Base-by-base conservation (phyloP, 306 rosid species). In the Cucurbita argyrosperma region DNA sequence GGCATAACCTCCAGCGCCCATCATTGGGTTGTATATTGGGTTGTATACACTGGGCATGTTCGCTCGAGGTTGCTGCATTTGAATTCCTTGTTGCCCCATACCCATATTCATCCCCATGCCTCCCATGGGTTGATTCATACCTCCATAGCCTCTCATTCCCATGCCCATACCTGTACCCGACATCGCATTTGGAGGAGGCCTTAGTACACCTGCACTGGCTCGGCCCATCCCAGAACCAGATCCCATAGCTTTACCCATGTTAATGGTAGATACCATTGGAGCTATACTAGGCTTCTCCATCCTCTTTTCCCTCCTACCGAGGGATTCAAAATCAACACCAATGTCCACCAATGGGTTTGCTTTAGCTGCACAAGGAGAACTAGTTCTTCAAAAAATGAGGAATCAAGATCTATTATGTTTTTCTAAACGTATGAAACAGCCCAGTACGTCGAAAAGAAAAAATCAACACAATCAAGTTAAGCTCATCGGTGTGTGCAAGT, bases 231-330 rank as follows among this genome's bases (percentile, higher is more conserved):
- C 99, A 37, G 99, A 89, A 74, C 97, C 97, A 11, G 99, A 87
- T 77, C 99, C 99, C 99, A 95, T 95, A 58, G 99, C 99, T 82
- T 88, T 95, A 58, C 99, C 99, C 99, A 95, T 95, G 79, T 51
- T 89, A 58, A 91, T 58, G 26, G 97, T 85, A 55, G 99, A 95
- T 74, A 87, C 77, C 13, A 86, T 88, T 15, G 90, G 79, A 62
- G 84, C 59, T 13, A 85, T 60, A 49, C 91, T 68, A 42, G 90
- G 99, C 86, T 88, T 95, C 84, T 95, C 97, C 96, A 95, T 83
- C 83, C 99, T 91, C 88, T 89, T 95, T 8, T 95, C 99, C 87
- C 80, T 95, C 85, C 99, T 83, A 77, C 91, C 91, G 75, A 95
- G 85, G 69, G 97, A 84, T 59, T 95, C 99, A 76, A 95, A 95